These are phyloP conservation scores for Escovopsis sp. DNA, from an alignment of 2,329 filamentous ascomycete genomes.

Conservation along the genomic window DNA sequence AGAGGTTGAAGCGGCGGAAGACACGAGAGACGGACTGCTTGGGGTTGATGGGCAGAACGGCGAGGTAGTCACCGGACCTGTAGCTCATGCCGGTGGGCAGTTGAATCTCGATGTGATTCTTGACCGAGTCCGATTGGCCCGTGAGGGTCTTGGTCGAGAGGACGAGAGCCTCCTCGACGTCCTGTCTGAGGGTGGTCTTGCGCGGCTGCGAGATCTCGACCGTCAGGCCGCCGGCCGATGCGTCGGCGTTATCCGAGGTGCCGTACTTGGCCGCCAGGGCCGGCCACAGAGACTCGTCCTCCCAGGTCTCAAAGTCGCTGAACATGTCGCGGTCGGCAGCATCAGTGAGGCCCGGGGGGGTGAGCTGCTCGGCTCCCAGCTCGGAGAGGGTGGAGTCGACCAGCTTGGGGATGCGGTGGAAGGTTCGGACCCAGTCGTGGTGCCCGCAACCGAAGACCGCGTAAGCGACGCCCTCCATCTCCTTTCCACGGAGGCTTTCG, in stretches of 20 bases:
- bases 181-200: constrained; percentile 44
- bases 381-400: constrained; percentile 38
- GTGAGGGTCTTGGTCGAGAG: constrained; percentile 33
- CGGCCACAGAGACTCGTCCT: constrained; percentile 39
- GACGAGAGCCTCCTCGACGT: constrained; percentile 47
- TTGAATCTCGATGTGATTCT: constrained; percentile 52
- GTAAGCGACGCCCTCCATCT: constrained; percentile 44
- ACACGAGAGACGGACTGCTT: constrained; percentile 45
- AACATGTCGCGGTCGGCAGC: constrained; percentile 52
- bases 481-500: constrained; percentile 32
- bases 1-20: constrained; percentile 49
- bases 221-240: constrained; percentile 13
- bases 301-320: constrained; percentile 52
- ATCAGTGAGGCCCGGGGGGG: constrained; percentile 41
- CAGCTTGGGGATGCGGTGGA: constrained; percentile 50
- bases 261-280: constrained; percentile 31
- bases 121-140: constrained; percentile 26
- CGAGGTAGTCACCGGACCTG: constrained; percentile 61
- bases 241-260: constrained; percentile 14
- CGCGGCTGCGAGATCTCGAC: constrained; percentile 40
- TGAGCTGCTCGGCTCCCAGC: constrained; percentile 20
- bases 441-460: constrained; percentile 56
- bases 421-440: constrained; percentile 45
- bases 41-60: constrained; percentile 57
- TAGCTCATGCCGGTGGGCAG: constrained; percentile 54